A percentile compares a stretch with the other conserved stretches of the same genome.
Evolutionary conservation across 306 rosid species (phyloP).

Genomic region (Corylus americana): DNA sequence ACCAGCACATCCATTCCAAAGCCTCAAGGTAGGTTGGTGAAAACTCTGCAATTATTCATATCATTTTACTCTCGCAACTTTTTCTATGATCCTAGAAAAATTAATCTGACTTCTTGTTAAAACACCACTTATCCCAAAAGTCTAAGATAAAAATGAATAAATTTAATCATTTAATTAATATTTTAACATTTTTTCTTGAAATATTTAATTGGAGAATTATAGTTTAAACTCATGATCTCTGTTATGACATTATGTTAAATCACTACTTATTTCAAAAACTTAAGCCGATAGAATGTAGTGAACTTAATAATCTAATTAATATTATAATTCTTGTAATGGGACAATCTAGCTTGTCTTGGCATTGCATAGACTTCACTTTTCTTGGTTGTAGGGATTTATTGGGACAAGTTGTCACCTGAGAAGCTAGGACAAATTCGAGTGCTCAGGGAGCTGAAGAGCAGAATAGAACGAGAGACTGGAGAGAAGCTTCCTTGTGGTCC

Average conservation of each 20-base stretch:
- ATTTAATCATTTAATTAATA: too few species aligned
- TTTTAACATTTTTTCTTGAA: too few species aligned
- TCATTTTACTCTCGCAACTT: neutral
- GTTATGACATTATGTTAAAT: too few species aligned
- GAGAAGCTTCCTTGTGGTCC: slow-evolving; percentile 74
- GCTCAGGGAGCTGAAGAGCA: slow-evolving; percentile 77
- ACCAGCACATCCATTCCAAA: slow-evolving; percentile 69
- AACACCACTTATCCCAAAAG: too few species aligned
- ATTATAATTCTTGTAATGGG: too few species aligned
- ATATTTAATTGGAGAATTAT: too few species aligned
- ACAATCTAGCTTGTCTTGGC: neutral
- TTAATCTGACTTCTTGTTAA: too few species aligned
- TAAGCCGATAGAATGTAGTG: accelerated
- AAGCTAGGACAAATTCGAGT: slow-evolving; percentile 77
- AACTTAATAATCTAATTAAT: too few species aligned
- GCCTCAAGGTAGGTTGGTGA: slow-evolving; percentile 92
- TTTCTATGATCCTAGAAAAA: too few species aligned
- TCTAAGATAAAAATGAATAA: too few species aligned
- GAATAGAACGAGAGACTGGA: slow-evolving; percentile 68
- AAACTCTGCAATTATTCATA: slow-evolving; percentile 18
- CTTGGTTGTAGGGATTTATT: slow-evolving; percentile 67
- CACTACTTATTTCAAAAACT: too few species aligned
- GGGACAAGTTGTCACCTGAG: slow-evolving; percentile 94
- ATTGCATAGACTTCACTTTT: neutral
- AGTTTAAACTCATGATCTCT: too few species aligned